phyloP scores from a whole-genome alignment of 2,329 filamentous ascomycete species.

The Calonectria ilicicola region DNA sequence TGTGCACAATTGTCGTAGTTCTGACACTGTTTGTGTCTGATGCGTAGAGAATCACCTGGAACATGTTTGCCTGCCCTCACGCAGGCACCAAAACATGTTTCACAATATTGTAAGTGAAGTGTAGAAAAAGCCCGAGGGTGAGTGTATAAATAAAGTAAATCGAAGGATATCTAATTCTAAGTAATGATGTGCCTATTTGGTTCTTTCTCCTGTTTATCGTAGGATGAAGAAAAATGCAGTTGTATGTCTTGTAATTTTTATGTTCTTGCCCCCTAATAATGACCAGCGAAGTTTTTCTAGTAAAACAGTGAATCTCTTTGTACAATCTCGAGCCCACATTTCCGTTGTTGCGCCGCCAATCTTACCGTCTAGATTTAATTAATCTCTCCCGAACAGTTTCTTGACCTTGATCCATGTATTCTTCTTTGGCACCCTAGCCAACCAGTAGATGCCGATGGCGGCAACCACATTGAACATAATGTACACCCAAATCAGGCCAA shows the following conservation, averaged over 20 bases:
- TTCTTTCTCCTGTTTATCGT: too few species aligned
- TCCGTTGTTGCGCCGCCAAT: background rate
- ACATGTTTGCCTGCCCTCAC: too few species aligned
- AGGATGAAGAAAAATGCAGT: too few species aligned
- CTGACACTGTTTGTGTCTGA: too few species aligned
- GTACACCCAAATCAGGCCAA: slow-evolving; percentile 64
- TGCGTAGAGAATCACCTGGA: too few species aligned
- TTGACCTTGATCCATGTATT: slow-evolving; percentile 5
- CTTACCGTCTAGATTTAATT: background rate
- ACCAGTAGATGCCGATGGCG: slow-evolving; percentile 59
- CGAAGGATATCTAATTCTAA: too few species aligned
- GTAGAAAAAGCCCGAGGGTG: too few species aligned
- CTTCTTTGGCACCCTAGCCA: slow-evolving; percentile 46
- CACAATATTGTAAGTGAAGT: too few species aligned
- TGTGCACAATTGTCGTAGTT: background rate
- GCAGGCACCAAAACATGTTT: too few species aligned
- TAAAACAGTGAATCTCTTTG: background rate
- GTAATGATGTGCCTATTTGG: too few species aligned
- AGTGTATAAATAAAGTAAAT: too few species aligned
- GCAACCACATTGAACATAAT: slow-evolving; percentile 60
- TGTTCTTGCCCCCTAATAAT: background rate
- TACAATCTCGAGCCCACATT: background rate
- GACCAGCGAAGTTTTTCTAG: background rate
- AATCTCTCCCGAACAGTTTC: background rate
- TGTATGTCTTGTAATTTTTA: too few species aligned